Base-by-base conservation (phyloP, 2,329 filamentous ascomycete species). In the Cucurbitaria berberidis region DNA sequence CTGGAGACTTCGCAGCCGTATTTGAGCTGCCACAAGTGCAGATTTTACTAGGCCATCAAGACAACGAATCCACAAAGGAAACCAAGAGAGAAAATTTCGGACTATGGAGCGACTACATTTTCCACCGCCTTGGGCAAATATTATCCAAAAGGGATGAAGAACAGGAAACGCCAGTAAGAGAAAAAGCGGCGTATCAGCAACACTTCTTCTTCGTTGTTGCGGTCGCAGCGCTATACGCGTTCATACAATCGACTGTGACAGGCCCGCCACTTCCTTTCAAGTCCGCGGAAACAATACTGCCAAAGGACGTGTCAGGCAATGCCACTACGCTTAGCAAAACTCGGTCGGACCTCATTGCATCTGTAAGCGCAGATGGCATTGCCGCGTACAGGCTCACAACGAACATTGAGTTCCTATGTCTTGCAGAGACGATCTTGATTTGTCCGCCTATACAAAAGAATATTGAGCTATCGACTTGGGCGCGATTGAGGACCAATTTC, bases 181-280 rank as follows among this genome's bases (percentile, higher is more conserved):
- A 76, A 53, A 73, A 69, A 15, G 57, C 70, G 24, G 64, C 68
- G n/a, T 77, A 78, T 53, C 73, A 67, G 18, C 76, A 77, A 51
- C 66, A 76, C 49, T 59, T 78, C 2, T 72, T 77, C 40, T 77
- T 86, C 48, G 77, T 84, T 39, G 78, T 89, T 29, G 90, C 86
- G 9, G 77, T 90, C 42, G 86, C 89, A 1, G 84, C 88, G 1
- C 81, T 96, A 10, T 84, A 91, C 67, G 85, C 88, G 10, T 97
- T 96, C 70, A 76, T 96, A 15, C 93, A 97, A 73, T 86, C 86
- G 1, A 96, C 91, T 70, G 89, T 96, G 48, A 96, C 93, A 3
- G 93, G 93, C 0, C 93, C 93, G 1, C 88, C 91, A 0, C 78
- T 96, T n/a, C 77, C 80, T 0, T 88, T 86, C 67, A 75, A 75